Conservation (phyloP, 164 flowering plant genomes). For the Magnolia sinica region DNA sequence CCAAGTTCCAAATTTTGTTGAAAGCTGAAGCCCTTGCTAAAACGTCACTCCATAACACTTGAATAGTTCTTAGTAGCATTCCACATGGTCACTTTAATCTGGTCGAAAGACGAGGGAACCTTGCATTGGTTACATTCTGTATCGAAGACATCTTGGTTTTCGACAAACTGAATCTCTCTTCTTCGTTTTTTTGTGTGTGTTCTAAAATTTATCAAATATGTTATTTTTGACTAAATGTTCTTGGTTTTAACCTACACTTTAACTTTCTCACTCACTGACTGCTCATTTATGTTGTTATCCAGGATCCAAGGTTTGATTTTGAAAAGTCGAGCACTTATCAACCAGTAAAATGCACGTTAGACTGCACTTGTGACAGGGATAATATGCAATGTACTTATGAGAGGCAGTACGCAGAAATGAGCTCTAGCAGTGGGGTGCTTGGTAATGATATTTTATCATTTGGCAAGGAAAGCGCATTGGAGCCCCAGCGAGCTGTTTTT, state of each 20-base stretch:
- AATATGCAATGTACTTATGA: conserved; percentile 72
- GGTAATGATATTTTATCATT: conserved; percentile 84
- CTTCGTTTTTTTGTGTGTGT: not conserved
- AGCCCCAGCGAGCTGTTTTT: conserved; percentile 87
- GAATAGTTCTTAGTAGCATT: no score
- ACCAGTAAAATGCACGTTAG: conserved; percentile 74
- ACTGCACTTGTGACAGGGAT: conserved; percentile 79
- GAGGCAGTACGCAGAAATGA: conserved; percentile 95
- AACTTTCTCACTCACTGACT: not conserved
- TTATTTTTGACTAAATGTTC: not conserved
- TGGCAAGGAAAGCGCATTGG: conserved; percentile 75
- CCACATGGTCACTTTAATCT: no score
- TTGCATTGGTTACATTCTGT: not conserved
- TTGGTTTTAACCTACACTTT: not conserved
- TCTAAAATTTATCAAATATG: not conserved
- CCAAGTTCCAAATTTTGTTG: no score
- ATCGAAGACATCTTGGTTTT: not conserved
- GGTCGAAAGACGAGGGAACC: no score
- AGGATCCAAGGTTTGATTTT: conserved; percentile 97
- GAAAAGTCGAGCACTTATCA: conserved; percentile 76
- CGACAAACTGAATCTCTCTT: not conserved
- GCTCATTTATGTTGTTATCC: conserved; percentile 10
- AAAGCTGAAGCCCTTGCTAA: no score
- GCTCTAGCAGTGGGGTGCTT: conserved; percentile 96
- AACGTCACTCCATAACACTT: no score